Evolutionary conservation across 2,329 filamentous ascomycete species (phyloP).

Genomic region (Trichophyton rubrum): DNA sequence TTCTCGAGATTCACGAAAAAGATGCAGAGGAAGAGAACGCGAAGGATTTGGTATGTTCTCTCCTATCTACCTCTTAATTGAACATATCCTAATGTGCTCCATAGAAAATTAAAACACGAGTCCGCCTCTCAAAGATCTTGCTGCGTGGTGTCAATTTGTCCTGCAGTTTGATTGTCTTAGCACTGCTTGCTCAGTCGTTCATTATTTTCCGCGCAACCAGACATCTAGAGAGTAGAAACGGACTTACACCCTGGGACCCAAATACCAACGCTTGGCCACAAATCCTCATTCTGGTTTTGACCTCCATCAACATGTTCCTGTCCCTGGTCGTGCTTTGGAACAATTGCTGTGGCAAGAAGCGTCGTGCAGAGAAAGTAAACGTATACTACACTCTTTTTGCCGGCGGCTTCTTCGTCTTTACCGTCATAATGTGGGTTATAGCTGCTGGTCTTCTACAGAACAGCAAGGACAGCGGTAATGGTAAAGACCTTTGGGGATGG

Average conservation of each 20-base stretch:
- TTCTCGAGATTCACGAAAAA: constrained; percentile 72
- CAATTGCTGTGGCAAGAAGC: constrained; percentile 81
- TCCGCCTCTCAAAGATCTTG: constrained; percentile 85
- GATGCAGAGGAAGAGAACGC: constrained; percentile 76
- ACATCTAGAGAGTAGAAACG: constrained; percentile 59
- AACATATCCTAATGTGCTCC: constrained; percentile 27
- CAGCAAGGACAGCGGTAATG: constrained; percentile 56
- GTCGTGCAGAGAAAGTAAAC: constrained; percentile 77
- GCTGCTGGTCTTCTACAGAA: constrained; percentile 76
- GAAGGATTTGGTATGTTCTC: constrained; percentile 63
- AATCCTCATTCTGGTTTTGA: constrained; percentile 63
- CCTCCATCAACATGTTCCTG: constrained; percentile 67
- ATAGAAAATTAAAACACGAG: constrained; percentile 83
- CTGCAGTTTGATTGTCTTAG: constrained; percentile 86
- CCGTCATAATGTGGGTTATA: constrained; percentile 81
- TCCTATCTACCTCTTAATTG: neutral
- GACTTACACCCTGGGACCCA: constrained; percentile 70
- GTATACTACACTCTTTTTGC: constrained; percentile 95
- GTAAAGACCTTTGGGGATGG: constrained; percentile 96
- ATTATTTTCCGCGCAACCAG: constrained; percentile 85
- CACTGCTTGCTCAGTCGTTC: constrained; percentile 80
- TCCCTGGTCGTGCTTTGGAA: constrained; percentile 69
- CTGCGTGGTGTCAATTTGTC: constrained; percentile 95
- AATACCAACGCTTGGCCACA: constrained; percentile 81
- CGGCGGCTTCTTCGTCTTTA: constrained; percentile 85